Evolutionary conservation across 1,139 yeast genomes (phyloP), one percentile per base, ranked within the genome.

Genomic region (Yamadazyma epiphylla): DNA sequence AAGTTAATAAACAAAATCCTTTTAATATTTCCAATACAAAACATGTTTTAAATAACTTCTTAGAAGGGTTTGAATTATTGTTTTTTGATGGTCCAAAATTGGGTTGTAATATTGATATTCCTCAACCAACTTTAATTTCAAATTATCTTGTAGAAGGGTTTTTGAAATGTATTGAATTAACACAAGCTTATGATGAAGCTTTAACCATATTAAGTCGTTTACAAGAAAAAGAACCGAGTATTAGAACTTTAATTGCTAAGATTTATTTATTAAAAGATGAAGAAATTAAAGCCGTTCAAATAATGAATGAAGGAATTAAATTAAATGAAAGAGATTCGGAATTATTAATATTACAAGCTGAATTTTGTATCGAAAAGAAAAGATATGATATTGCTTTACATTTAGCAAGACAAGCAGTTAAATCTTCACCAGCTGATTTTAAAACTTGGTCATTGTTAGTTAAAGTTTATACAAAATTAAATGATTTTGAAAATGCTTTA

Each of bases 351-450:
- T 63, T 80, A 42, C 96, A 91, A 59, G 77, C 88, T 1, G 71
- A 74, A 45, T 87, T 84, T 51, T 72, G 94, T 48, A 59, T 83
- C 12, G 64, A 68, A 17, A 87, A 84, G 54, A 69, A 68, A 28
- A 68, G 85, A 31, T 69, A 73, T 28, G 87, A 83, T 38, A 62
- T 86, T 46, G 96, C 97, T 0, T 64, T 84, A 25, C 74, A 76
- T 30, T 68, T 85, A 32, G 87, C 96, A 0, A 70, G 72, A 29
- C 76, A 80, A 37, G 83, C 95, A 1, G 87, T 87, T 9, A 77
- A 80, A 42, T 70, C 89, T 1, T 74, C 89, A 1, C 96, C 97
- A 0, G 79, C 94, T 2, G 95, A 84, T 49, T 89, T 86, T 55
- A 71, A 73, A 38, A 69, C 94, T 5, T 91, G 97, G 98, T 76